phyloP scores from a whole-genome alignment of 352 stramenopile species.

The Phytophthora hybrid region DNA sequence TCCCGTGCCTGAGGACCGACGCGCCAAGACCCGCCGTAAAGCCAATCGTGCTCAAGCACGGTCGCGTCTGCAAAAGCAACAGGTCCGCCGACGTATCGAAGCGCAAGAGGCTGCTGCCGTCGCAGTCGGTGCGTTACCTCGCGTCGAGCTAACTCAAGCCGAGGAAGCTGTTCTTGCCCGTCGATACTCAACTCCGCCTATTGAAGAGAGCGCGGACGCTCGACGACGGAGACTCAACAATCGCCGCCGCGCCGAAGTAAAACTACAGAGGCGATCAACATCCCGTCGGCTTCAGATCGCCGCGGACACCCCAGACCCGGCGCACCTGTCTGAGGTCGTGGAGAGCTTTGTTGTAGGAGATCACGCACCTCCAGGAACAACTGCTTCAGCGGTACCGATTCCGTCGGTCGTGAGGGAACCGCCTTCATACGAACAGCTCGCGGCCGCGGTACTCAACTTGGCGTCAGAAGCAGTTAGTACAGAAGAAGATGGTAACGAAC shows the following conservation, averaged over 20 bases:
- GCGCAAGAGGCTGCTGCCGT: too few species aligned
- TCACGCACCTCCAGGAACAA: not conserved
- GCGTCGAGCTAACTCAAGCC: too few species aligned
- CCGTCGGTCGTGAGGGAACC: not conserved
- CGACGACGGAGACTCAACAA: not conserved
- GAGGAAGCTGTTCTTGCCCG: too few species aligned
- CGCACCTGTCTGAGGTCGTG: too few species aligned
- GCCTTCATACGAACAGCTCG: not conserved
- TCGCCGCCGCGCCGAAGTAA: not conserved
- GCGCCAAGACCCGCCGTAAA: too few species aligned
- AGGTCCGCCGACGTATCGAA: too few species aligned
- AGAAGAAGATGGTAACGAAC: not conserved
- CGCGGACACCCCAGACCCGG: not conserved
- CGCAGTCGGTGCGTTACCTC: too few species aligned
- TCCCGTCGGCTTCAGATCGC: not conserved
- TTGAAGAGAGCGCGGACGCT: too few species aligned
- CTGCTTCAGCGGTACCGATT: not conserved
- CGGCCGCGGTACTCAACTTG: not conserved
- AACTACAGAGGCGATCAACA: not conserved
- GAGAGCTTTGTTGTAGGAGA: not conserved
- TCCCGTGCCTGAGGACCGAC: too few species aligned
- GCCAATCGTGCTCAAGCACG: too few species aligned
- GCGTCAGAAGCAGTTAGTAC: not conserved
- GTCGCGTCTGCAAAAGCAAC: too few species aligned
- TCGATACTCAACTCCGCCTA: too few species aligned